Base-by-base conservation (phyloP, 441 rosid genomes). In the Populus hybrid region DNA sequence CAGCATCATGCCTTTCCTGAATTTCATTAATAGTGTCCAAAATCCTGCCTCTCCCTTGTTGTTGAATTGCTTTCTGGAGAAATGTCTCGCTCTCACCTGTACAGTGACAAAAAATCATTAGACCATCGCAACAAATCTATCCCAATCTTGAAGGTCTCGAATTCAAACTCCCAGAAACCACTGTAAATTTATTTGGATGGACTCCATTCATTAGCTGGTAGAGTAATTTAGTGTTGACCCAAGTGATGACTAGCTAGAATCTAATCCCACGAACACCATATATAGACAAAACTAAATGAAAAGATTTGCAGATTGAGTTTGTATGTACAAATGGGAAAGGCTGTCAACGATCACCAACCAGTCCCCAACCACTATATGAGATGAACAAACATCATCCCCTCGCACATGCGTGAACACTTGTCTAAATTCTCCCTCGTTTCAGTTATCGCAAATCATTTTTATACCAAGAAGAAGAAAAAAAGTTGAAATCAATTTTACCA, bases 71-170 rank as follows among this genome's bases (percentile, higher is more conserved):
- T 70, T 90, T 95, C 73, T 90, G 97, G 35, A 93, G 84, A 83
- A 95, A 93, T 34, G 91, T 93, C 85, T 95, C 99, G 59, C 99
- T 93, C 81, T 93, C 97, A 9, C 99, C 97, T 95, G 83, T 83
- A 78, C 21, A 2, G 7, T 24, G 2, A 18, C 68, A 71, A 16
- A 3, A 16, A 50, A 35, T 28, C 78, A 69, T 46, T 40, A 32
- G 61, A 53, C n/a, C n/a, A 53, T 14, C 0, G n/a, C 61, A 53
- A 18, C n/a, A 53, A 53, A 53, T 53, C n/a, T 16, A 53, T 53
- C 61, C n/a, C 61, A 53, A 5, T 53, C 61, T 53, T 18, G 21
- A 53, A 18, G 61, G n/a, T 53, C 61, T 53, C 1, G 61, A 53
- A 53, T 53, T 53, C 61, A 53, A 53, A 40, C 53, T 53, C 61